Base-by-base conservation (phyloP, 2,329 filamentous ascomycete genomes). In the Apiospora koreana region DNA sequence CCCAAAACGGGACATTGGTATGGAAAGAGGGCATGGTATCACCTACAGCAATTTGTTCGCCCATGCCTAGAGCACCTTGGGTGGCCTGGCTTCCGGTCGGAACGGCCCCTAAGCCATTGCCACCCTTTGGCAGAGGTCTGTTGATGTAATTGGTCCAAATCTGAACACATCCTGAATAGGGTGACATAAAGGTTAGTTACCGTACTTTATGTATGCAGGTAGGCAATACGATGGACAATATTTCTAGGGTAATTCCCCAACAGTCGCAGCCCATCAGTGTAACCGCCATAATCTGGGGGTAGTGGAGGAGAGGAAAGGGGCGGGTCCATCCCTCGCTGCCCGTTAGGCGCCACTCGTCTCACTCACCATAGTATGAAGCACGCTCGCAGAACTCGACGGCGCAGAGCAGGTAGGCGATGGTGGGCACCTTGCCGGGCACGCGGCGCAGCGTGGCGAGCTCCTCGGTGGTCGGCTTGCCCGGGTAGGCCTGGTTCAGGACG, bases 381-480 rank as follows among this genome's bases (percentile, higher is more conserved):
- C 89, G 82, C 76, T 91, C 89, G 69, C 86, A 87, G 71, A 90
- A 87, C 72, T 91, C 89, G 43, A 90, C 87, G 7, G 86, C 73
- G 72, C 88, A 90, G 41, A 91, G 84, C 2, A 86, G 75, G 74
- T 88, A 91, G 21, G 87, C 84, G 2, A 86, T 81, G 18, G 79
- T 70, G 0, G 88, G 87, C 1, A 91, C 81, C 2, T 75, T 79
- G 58, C 83, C 88, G n/a, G 87, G 79, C 8, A 88, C 81, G 69
- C 77, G 76, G 68, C 77, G 77, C 43, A 80, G 69, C 58, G 80
- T 83, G 2, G 69, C 70, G 7, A 77, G 68, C 70, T 88, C 86
- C 65, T 87, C 83, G n/a, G 82, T 79, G 0, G 85, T 87, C 1
- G 86, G 86, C 70, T 79, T 79, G 31, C 77, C 77, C 69, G 76